These are phyloP conservation scores for Vigna trinervia DNA, from an alignment of 306 rosid genomes.

Conservation along the genomic window DNA sequence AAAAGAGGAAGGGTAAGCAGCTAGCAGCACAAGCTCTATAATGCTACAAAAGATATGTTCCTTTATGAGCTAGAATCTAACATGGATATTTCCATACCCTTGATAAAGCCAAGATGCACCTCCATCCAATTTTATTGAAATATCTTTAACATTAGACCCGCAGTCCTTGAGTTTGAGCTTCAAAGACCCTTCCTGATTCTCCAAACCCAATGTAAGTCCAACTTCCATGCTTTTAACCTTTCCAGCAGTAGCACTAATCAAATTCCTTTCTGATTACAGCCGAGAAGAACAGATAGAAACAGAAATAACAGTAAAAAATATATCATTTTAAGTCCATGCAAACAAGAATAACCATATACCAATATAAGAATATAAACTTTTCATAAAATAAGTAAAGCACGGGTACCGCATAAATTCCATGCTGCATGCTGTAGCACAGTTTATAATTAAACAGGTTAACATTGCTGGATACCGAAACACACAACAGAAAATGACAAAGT, in stretches of 20 bases:
- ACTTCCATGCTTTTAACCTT: slow-evolving; percentile 92
- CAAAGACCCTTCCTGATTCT: slow-evolving; percentile 76
- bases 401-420: slow-evolving; percentile 12
- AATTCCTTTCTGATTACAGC: slow-evolving; percentile 42
- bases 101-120: slow-evolving; percentile 99
- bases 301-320: slow-evolving; percentile 28
- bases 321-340: slow-evolving; percentile 24
- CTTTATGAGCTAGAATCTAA: slow-evolving; percentile 25
- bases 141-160: slow-evolving; percentile 70
- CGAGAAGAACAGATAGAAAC: slow-evolving; percentile 33
- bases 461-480: background rate
- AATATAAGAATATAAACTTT: slow-evolving; percentile 5
- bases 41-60: slow-evolving; percentile 10
- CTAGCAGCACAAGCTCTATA: slow-evolving; percentile 28
- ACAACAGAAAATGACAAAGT: slow-evolving; percentile 6
- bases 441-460: slow-evolving; percentile 19
- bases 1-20: slow-evolving; percentile 11
- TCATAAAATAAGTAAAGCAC: slow-evolving; percentile 12
- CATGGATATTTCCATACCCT: slow-evolving; percentile 64
- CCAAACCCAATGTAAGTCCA: slow-evolving; percentile 74
- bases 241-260: slow-evolving; percentile 53
- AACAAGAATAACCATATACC: slow-evolving; percentile 9
- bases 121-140: slow-evolving; percentile 82
- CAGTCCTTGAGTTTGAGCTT: slow-evolving; percentile 68
- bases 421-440: background rate